phyloP scores from a whole-genome alignment of 2,329 filamentous ascomycete genomes.

The Hypoxylon sp. region DNA sequence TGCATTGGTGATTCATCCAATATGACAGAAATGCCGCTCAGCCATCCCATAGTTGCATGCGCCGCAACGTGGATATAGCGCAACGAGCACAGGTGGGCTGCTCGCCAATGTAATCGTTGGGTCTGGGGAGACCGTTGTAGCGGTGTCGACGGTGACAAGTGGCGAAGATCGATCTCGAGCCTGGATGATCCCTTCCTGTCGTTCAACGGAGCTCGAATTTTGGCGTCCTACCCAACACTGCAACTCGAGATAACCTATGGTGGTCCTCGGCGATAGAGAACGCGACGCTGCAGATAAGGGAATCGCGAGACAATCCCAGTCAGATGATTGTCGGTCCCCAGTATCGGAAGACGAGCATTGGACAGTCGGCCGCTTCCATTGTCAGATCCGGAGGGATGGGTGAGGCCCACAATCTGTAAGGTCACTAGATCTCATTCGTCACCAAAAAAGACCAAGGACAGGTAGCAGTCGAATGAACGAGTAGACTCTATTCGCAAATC shows the following conservation, averaged over 20 bases:
- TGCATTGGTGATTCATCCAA: conserved; percentile 17
- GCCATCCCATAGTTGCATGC: neutral
- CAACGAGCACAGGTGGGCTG: too few species aligned
- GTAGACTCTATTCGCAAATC: conserved; percentile 35
- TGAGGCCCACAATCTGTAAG: conserved; percentile 7
- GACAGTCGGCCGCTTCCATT: neutral
- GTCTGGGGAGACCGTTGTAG: neutral
- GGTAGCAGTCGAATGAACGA: conserved; percentile 30
- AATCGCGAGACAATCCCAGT: conserved; percentile 10
- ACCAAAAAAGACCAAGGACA: conserved; percentile 13
- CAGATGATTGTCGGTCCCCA: conserved; percentile 9
- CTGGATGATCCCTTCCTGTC: conserved; percentile 10
- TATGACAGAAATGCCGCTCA: conserved; percentile 9
- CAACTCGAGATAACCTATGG: conserved; percentile 9
- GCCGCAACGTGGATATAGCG: conserved; percentile 5
- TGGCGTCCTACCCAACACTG: conserved; percentile 15
- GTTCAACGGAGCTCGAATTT: neutral
- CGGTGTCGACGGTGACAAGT: neutral
- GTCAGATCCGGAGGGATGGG: conserved; percentile 2
- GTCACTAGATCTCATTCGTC: conserved; percentile 26
- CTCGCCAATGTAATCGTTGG: neutral
- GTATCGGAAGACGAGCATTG: conserved; percentile 7
- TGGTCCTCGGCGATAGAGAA: conserved; percentile 5
- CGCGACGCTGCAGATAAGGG: conserved; percentile 14
- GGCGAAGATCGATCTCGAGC: neutral